Base-by-base conservation (phyloP, 345 rosid genomes). In the Rhizophora apiculata region DNA sequence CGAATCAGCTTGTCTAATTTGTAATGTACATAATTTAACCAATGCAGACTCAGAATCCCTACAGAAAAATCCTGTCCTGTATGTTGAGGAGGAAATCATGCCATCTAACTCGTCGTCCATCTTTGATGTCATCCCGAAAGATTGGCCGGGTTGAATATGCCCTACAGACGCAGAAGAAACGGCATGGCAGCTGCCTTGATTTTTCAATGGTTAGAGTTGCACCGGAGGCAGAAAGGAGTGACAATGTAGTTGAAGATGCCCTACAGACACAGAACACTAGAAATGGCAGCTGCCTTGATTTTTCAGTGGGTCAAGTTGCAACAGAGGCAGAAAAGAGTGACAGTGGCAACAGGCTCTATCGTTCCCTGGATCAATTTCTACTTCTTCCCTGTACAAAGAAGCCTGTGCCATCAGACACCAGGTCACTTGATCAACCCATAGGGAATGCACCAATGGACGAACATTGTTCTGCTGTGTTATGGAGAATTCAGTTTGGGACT, bases 361-460 rank as follows among this genome's bases (percentile, higher is more conserved):
- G 65, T 75, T 71, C 86, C 46, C 72, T 61, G 31, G 89, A 83
- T 36, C 76, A 84, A 68, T 78, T 76, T 72, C 87, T 86, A 16
- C 69, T 39, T 78, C 85, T 83, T 75, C 82, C 89, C 34, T 46
- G 49, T 24, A 71, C 29, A 7, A 53, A 64, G 63, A 84, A 72
- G 69, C 51, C 79, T 59, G 29, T 63, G 39, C n/a, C 60, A 62
- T 48, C 78, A 54, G 75, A 73, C 61, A 58, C 54, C 31, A 64
- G 60, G 36, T 27, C 78, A 65, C 57, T 53, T 72, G 60, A 55
- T 55, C 70, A 72, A 63, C 58, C 73, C 36, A 30, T 30, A 5
- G 8, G 63, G 62, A 65, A 76, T 43, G 18, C 49, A 15, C 19
- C 49, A 43, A 13, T 3, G 60, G 68, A 58, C 2, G 37, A 62